Percentiles rank a stretch among this genome's conserved stretches.
These are phyloP conservation scores for Fomitopsis betulina DNA, from an alignment of 1,284 basidiomycete genomes.

Conservation along the genomic window DNA sequence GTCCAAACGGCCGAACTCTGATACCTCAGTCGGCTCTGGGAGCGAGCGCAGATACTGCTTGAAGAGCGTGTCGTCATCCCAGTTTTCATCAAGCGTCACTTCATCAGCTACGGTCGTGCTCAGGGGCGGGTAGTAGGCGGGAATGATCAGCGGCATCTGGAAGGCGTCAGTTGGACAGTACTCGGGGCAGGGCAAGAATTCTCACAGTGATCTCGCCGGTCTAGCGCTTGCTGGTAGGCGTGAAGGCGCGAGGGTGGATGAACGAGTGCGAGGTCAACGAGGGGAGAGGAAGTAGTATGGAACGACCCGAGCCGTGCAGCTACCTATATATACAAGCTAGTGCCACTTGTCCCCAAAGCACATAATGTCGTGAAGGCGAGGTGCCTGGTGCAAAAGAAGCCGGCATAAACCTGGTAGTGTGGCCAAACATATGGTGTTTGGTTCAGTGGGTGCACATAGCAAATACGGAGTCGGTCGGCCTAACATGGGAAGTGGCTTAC, in stretches of 20 bases:
- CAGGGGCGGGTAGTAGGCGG: background rate
- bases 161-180: background rate
- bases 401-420: background rate
- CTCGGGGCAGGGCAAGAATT: background rate
- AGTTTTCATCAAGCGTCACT: background rate
- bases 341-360: background rate
- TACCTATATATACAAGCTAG: background rate
- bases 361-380: background rate
- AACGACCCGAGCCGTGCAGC: background rate
- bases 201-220: background rate
- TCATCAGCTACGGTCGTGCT: background rate
- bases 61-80: slow-evolving; percentile 5
- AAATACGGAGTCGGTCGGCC: background rate
- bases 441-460: background rate
- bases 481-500: background rate
- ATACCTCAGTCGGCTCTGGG: background rate
- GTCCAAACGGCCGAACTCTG: background rate
- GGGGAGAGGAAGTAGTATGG: background rate
- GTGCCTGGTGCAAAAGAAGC: background rate
- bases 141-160: background rate
- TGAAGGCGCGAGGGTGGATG: background rate
- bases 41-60: background rate
- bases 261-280: background rate
- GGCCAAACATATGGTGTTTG: background rate
- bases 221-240: background rate